Base-by-base conservation (phyloP, 192 early-diverging fungal genomes). In the Umbelopsis ramanniana region DNA sequence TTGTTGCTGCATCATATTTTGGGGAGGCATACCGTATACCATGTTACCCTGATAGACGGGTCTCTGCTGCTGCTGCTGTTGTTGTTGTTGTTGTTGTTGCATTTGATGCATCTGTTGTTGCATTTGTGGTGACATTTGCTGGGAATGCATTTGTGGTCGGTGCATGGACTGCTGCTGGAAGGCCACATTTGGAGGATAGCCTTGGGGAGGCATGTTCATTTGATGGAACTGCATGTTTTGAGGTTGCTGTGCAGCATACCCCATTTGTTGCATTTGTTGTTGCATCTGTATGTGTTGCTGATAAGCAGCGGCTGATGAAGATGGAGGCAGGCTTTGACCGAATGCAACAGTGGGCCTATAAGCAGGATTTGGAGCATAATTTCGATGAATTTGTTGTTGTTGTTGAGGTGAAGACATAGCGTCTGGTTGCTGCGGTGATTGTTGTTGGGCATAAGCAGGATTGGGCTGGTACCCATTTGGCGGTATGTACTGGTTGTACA, bases 361-460 rank as follows among this genome's bases (percentile, higher is more conserved):
- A 0, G 67, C 23, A 21, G 67, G 67, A 45, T 26, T 68, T 24
- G 46, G 68, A 2, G 47, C 45, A 48, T 48, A 69, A 17, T 46
- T 46, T 52, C 46, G 47, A 37, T 46, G 68, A 52, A 71, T 71
- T 35, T 46, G 52, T 22, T 46, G 35, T 57, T 71, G 70, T 57
- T 71, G 70, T n/a, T 54, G 50, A 54, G 70, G 52, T 43, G 50
- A 45, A 9, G 26, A 46, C 38, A 37, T 15, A 37, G 37, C 35
- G 3, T 52, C 37, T 26, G 33, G 70, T 55, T 71, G 72, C 22
- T 75, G 80, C 19, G 70, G 22, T 29, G 76, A 71, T 68, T 68
- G 55, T 63, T 68, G 71, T 26, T 70, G 66, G 19, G 48, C 66
- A 23, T 69, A 48, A 29, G 46, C 26, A 23, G 67, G 66, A 46